Evolutionary conservation across 2,329 filamentous ascomycete species (phyloP), one percentile per base, ranked within the genome.

Genomic region (Alternaria gansuensis): DNA sequence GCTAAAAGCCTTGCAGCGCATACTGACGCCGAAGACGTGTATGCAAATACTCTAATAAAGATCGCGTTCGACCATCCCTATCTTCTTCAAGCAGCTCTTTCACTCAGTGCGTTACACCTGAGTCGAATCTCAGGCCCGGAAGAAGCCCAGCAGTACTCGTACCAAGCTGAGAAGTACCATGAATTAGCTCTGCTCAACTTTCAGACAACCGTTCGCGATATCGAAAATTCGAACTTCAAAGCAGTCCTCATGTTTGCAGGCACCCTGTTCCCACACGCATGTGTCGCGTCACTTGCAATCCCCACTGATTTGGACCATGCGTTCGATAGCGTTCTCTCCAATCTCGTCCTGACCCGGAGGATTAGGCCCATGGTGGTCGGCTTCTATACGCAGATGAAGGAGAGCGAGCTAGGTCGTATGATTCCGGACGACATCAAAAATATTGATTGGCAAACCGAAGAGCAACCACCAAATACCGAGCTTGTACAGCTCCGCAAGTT

Each of bases 61-160:
- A 61, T 77, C 28, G 78, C 78, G 2, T 78, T 81, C 48, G 72
- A 77, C 5, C 76, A 79, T 60, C 73, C 78, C 3, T 82, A 80
- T 43, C 69, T 82, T n/a, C 69, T 83, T 11, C 77, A 82, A 56
- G 76, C 75, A 29, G 68, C 82, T 10, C 70, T 82, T 4, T 80
- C 80, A 5, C 65, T 82, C 9, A 75, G 80, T 5, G 79, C 81
- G 7, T 69, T 82, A 21, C 81, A 83, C 53, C 63, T 81, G 13
- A 78, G 77, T 21, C 76, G 77, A 17, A 52, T 78, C 7, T 71
- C 78, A 49, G 54, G 34, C 5, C 50, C 41, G 17, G 43, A 23
- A 14, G 49, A 58, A 31, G 46, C 43, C 21, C n/a, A 48, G 13
- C 60, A 65, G 4, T 71, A 70, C 40, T 46, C 64, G 8, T 43